phyloP scores from a whole-genome alignment of 345 rosid genomes.

The Brassica napus region Da-Ae NC_063437.1:14314001-14314500 shows the following conservation, averaged over 20 bases:
- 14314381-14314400: background rate
- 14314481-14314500: background rate
- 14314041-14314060: background rate
- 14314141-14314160: background rate
- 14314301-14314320: background rate
- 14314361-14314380: background rate
- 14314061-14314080: background rate
- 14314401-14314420: background rate
- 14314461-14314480: background rate
- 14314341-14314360: background rate
- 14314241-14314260: background rate
- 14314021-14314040: too few species aligned
- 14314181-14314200: background rate
- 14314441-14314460: background rate
- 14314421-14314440: too few species aligned
- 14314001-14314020: background rate
- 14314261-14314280: background rate
- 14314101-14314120: too few species aligned
- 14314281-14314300: background rate
- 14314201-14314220: background rate
- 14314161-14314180: background rate
- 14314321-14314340: too few species aligned
- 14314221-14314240: background rate
- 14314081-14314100: too few species aligned
- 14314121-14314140: background rate